Evolutionary conservation across 192 early-diverging fungal species (phyloP), one percentile per base, ranked within the genome.

Genomic region (Coemansia sp.): DNA sequence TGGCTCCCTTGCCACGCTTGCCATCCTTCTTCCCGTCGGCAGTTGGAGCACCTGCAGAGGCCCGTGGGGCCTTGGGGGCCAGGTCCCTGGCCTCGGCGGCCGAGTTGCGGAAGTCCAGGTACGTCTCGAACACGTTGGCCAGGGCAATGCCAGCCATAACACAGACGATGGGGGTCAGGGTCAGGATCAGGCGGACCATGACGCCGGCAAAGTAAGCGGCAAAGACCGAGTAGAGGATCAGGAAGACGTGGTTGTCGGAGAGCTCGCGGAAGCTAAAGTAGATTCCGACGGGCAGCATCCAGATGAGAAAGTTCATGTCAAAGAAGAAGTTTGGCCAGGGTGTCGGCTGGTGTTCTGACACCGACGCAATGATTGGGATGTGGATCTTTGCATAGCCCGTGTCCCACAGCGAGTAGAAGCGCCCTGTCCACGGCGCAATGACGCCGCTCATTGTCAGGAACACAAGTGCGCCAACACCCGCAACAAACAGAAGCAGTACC

Each of bases 241-340:
- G 82, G 64, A 99, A 99, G 12, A 99, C 89, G 53, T 98, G 94
- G 61, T 96, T 90, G 56, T 99, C 97, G 23, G 78, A 74, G n/a
- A 97, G 78, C 54, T 92, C 81, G 59, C 79, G 78, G 85, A 98
- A 98, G 70, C 92, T 96, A 54, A 99, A 82, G 77, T 92, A 99
- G 35, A 98, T 82, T 10, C 97, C 97, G 10, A 90, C 97, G 5
- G 97, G 97, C 74, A 99, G 90, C 30, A 98, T 60, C 54, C 88
- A 86, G 51, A 99, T 87, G n/a, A 99, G 80, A 73, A 97, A 76
- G 44, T 97, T 86, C 21, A 99, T 79, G 63, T 99, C 97, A 70
- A 99, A 98, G 78, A 98, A 98, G 80, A 98, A 97, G 18, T 94
- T 91, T 9, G 97, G 83, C 97, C 97, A 99, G 0, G 97, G 82